Base-by-base conservation (phyloP, 2,329 filamentous ascomycete species). In the Ceratocystis albifundus region DNA sequence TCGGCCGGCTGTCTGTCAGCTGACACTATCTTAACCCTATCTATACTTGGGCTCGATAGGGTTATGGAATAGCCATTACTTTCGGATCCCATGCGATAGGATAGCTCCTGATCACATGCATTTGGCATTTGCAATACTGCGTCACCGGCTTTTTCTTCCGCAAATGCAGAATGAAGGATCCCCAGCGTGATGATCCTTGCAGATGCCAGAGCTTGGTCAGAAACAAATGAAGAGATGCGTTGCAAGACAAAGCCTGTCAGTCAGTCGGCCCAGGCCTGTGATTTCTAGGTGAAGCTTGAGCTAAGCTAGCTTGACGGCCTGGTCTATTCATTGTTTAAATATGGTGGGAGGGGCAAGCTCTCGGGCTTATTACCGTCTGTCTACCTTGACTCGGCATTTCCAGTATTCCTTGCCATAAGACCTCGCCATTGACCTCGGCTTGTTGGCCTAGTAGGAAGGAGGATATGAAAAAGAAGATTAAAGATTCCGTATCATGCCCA, bases 371-470 rank as follows among this genome's bases (percentile, higher is more conserved):
- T 46, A 63, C 36, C 10, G 36, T 41, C 36, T 41, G 36, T 41
- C 36, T 41, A 15, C 36, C 36, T 41, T 41, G 44, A 48, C 61
- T 63, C 28, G 61, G 25, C 41, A 32, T 63, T 22, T 48, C 3
- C 36, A 41, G 36, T 41, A 59, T 59, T 30, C 55, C 55, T n/a
- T 59, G 28, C 28, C 55, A 8, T 7, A 32, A 28, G 55, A 59
- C 55, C 55, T 36, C 32, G 55, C 32, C 55, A 15, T 63, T 32
- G 61, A 63, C 61, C 61, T 63, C 61, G 61, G 61, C 61, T 63
- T 41, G 25, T 48, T 63, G 25, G 45, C 15, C 28, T 25, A 28
- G 6, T 25, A 22, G 48, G 48, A 41, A 41, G 36, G 36, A 41
- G 10, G 48, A 10, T 3, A 22, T 15, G 25, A 10, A 15, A 53